Evolutionary conservation across 106 monocot species (phyloP), one percentile per base, ranked within the genome.

Genomic region (Allium sativum): DNA sequence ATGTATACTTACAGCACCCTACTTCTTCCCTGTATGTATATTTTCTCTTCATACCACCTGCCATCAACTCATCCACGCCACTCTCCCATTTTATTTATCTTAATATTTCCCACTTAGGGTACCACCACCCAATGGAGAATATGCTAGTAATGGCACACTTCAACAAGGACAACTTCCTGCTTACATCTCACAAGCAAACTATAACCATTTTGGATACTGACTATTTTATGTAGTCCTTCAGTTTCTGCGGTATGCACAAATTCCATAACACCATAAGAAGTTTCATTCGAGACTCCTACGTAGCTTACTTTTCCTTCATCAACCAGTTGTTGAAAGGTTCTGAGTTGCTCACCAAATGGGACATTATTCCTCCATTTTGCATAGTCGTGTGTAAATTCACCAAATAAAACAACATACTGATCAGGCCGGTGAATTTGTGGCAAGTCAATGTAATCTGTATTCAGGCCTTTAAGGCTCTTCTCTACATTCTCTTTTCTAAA

Each of bases 381-480:
- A 71, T 67, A 47, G 78, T 98, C 74, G 76, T 87, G 91, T 52
- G 64, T 10, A 18, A 73, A 91, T 74, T 91, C 96, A 56, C 96
- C 96, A 74, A 98, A 96, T n/a, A 90, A 53, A 16, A 87, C 44
- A 19, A 98, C 96, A 74, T 98, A 98, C 8, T 90, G 84, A 78
- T 98, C 96, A 44, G 95, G 90, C 94, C 95, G 90, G 66, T 95
- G 95, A 74, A 90, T 95, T 75, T 95, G 95, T 42, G 84, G 81
- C 52, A 95, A 82, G 69, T 95, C 95, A 57, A 95, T 87, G 73
- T 90, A 90, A 70, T 95, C 94, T 43, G 94, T 95, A 14, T 78
- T 74, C 10, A 95, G 74, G n/a, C 90, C 76, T 75, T 79, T 79
- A 22, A 95, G 87, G 69, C 87, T 95, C 74, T 95, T 94, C 64